Evolutionary conservation across 345 rosid genomes (phyloP), one percentile per base, ranked within the genome.

Genomic region (Dipteronia sinensis): DNA sequence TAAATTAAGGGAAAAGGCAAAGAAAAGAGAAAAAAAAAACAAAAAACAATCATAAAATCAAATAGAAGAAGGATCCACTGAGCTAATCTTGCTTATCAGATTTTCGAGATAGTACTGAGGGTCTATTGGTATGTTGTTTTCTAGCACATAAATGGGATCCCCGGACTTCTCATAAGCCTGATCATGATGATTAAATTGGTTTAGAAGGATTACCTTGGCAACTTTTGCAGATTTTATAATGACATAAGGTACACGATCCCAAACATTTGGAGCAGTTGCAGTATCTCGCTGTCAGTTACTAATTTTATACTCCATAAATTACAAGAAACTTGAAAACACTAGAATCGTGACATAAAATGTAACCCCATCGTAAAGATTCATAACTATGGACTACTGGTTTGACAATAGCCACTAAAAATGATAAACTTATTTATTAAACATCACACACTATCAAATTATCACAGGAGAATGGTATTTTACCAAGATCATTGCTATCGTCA

Each of bases 261-360:
- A 98, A 80, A 96, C 95, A 87, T 86, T 94, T 83, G 99, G 99
- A 27, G 98, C 99, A 75, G 99, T 96, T 56, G 98, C 98, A 81
- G 99, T 85, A 87, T 96, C 97, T 78, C 99, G 88, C 99, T 96
- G 89, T 84, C 78, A 85, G 82, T 66, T 27, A 85, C 66, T 74
- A 63, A 76, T 59, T 78, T 79, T 53, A 73, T 51, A 29, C 10
- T 66, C 70, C 40, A 65, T 38, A 65, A 47, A 38, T 72, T 12
- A 63, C 69, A 56, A 64, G 23, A 29, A 27, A 47, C 12, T 40
- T 17, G 10, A 62, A 25, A 17, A 29, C 67, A 53, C 29, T 34
- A 38, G 6, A 59, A 59, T 66, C 13, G 22, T 42, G 22, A 61
- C 11, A 63, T 7, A 65, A 72, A 44, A 27, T 17, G n/a, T 3